phyloP scores from a whole-genome alignment of 352 stramenopile species.

The Globisporangium canariense region DNA sequence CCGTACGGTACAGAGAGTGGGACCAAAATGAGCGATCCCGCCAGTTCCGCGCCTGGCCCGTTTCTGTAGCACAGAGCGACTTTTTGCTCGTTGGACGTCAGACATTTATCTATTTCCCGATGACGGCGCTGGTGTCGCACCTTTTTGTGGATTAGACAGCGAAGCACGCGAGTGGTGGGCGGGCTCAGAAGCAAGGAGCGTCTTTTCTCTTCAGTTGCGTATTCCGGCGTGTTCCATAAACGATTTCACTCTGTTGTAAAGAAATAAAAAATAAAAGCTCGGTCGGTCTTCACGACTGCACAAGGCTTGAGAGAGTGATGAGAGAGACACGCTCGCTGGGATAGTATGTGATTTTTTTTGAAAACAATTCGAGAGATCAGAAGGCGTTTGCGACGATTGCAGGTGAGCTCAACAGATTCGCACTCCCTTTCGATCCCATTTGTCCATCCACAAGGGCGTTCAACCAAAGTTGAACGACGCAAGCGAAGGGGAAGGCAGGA shows the following conservation, averaged over 20 bases:
- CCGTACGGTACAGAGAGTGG: constrained; percentile 5
- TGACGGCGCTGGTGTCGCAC: not conserved
- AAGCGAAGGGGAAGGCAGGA: too few species aligned
- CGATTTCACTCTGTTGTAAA: not conserved
- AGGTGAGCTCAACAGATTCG: too few species aligned
- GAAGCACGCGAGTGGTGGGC: not conserved
- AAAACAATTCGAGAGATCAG: too few species aligned
- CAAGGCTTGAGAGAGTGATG: too few species aligned
- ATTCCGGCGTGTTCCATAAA: not conserved
- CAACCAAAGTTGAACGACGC: too few species aligned
- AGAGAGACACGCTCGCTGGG: too few species aligned
- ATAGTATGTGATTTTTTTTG: too few species aligned
- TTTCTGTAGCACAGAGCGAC: not conserved
- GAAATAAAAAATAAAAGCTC: not conserved
- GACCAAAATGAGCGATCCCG: constrained; percentile 3
- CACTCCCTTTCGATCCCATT: too few species aligned
- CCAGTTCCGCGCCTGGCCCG: not conserved
- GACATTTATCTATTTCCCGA: too few species aligned
- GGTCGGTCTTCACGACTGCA: too few species aligned
- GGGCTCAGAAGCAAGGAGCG: not conserved
- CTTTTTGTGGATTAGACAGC: constrained; percentile 3
- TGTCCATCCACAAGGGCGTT: too few species aligned
- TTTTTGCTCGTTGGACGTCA: not conserved
- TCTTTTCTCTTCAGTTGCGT: not conserved
- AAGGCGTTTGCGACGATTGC: too few species aligned